Base-by-base conservation (phyloP, 768 basidiomycete genomes). In the Trametes coccinea region DNA sequence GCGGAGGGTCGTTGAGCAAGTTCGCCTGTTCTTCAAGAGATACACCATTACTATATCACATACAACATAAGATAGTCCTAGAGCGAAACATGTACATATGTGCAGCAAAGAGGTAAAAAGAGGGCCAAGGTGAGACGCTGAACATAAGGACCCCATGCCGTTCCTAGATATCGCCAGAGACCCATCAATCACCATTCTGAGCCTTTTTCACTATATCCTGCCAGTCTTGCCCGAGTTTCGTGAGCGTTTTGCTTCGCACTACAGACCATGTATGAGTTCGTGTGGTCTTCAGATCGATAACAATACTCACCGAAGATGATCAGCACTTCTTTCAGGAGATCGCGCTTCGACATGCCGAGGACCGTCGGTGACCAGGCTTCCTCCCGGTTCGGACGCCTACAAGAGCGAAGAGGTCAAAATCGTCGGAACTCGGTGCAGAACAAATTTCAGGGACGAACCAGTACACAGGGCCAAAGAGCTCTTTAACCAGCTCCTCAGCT, bases 401-500 rank as follows among this genome's bases (percentile, higher is more conserved):
- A 56, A 49, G 63, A 61, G 27, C 30, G 50, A 56, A 22, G 16
- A 62, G 6, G 4, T 49, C 41, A 39, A 17, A 60, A 40, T 52
- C 34, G 44, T 60, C 61, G 45, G 45, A 17, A 5, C 6, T 9
- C 31, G 17, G 48, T 14, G 14, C 40, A 53, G 44, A n/a, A 45
- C 8, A 11, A 6, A 40, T 44, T 22, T 37, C 41, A 43, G 7
- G 41, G 9, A 82, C 90, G 60, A 70, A 95, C 95, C 87, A 90
- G 75, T 92, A 96, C 41, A 95, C 77, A 0, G 95, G 95, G 14
- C 95, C 95, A 67, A 90, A 87, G 54, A 98, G 79, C 64, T 98
- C 97, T 73, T 84, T 89, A 52, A 96, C 83, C 57, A 99, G 74
- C 73, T 98, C 96, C 72, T 97, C 95, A 16, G 87, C 95, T 72